Base-by-base conservation (phyloP, 2,329 filamentous ascomycete species). In the Arthrobotrys musiformis region DNA sequence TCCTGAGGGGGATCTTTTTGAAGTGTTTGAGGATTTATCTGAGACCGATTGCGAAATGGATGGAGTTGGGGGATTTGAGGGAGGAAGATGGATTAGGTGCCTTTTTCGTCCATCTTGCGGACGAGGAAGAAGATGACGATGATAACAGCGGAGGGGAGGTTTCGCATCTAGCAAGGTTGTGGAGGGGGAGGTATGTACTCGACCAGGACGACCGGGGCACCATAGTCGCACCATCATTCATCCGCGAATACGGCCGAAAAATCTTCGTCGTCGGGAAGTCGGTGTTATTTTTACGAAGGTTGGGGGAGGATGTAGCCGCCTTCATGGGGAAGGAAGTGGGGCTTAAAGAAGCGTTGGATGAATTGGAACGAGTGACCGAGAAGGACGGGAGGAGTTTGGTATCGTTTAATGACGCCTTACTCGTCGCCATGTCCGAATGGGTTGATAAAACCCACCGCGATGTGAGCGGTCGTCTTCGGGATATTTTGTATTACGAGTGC, bases 211-310 rank as follows among this genome's bases (percentile, higher is more conserved):
- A 86, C 2, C 85, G 89, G 46, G 89, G 90, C 15, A 84, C 84
- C 1, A 83, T 93, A 0, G 89, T 91, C 80, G 90, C 91, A 0
- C 94, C 94, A 0, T 86, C 85, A 1, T 97, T 97, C 79, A 86
- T 97, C 3, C 88, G 90, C 42, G 87, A 90, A 1, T 88, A 90
- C 1, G 89, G 89, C 0, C 84, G 86, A 24, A 91, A 90, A 78
- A 93, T 97, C 40, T 94, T 97, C 81, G 93, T 90, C 0, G 90
- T 93, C 0, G 94, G 94, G 0, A 97, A 97, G 83, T 96, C 91
- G 80, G 90, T 95, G 68, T 89, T 95, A 0, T 91, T 97, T 50
- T 84, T 97, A n/a, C 90, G 90, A 76, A 88, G 91, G 56, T 85
- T 97, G 9, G 89, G 90, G 44, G 86, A 87, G 68, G 86, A 87